Percentiles rank a stretch among this genome's conserved stretches.
Conservation (phyloP, 306 rosid species). For the Cucurbita ficifolia region DNA sequence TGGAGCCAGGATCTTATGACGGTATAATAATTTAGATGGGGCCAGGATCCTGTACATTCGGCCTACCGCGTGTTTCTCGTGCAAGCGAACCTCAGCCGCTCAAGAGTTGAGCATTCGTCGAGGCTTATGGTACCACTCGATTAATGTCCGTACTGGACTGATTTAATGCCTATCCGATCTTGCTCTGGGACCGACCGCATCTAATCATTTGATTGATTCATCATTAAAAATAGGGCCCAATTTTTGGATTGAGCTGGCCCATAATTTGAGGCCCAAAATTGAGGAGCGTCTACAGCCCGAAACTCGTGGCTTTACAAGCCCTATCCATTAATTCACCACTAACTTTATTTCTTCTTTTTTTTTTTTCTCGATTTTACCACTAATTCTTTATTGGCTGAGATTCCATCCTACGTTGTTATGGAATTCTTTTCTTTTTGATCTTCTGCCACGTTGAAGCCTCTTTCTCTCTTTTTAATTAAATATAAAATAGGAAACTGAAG, state of each 20-base stretch:
- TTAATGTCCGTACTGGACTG: neutral
- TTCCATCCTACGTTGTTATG: neutral
- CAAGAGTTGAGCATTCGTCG: too few species aligned
- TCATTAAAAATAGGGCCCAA: neutral
- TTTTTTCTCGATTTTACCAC: neutral
- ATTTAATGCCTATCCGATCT: neutral
- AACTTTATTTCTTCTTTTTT: neutral
- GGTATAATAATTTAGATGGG: neutral
- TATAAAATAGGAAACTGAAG: neutral
- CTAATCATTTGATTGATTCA: neutral
- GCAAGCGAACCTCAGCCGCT: neutral
- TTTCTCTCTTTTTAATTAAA: neutral
- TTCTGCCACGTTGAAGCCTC: neutral
- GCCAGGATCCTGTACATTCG: neutral
- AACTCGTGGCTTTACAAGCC: constrained; percentile 5
- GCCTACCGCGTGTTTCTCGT: neutral
- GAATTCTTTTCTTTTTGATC: neutral
- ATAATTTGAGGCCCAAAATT: neutral
- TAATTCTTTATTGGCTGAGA: neutral
- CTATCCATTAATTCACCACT: neutral
- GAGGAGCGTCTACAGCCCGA: neutral
- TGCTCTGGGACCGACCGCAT: neutral
- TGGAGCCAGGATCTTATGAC: too few species aligned
- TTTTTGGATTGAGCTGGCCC: neutral
- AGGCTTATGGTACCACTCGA: neutral